A percentile compares a stretch with the other conserved stretches of the same genome.
phyloP scores from a whole-genome alignment of 192 early-diverging fungal species.

The Umbelopsis vinacea region DNA sequence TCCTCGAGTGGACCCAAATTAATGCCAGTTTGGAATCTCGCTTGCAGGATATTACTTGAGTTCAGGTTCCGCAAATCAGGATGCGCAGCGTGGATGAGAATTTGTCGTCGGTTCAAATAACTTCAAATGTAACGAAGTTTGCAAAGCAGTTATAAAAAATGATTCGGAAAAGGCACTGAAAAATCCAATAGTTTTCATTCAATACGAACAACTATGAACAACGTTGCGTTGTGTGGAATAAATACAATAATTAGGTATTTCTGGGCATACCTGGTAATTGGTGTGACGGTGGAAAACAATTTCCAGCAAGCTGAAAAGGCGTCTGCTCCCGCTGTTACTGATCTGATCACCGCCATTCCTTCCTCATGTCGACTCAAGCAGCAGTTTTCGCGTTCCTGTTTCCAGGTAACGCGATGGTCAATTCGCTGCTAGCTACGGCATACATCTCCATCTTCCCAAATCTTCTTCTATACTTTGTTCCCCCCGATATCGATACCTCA shows the following conservation, averaged over 20 bases:
- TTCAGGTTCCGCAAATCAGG: conserved; percentile 6
- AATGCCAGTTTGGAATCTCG: too few species aligned
- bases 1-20: too few species aligned
- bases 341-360: not conserved
- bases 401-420: conserved; percentile 59
- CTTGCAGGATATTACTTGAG: too few species aligned
- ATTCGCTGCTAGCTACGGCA: conserved; percentile 73
- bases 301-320: not conserved
- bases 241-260: too few species aligned
- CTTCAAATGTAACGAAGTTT: too few species aligned
- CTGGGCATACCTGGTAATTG: too few species aligned
- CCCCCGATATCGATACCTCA: conserved; percentile 62
- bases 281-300: conserved; percentile 4
- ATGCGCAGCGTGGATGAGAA: conserved; percentile 9
- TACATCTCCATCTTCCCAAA: conserved; percentile 87
- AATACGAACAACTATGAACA: too few species aligned
- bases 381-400: conserved; percentile 58
- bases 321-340: not conserved
- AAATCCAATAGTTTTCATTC: too few species aligned
- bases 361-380: conserved; percentile 35
- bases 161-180: too few species aligned
- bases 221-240: too few species aligned
- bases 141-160: too few species aligned
- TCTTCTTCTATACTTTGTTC: conserved; percentile 78
- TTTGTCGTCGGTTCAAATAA: too few species aligned